Conservation (phyloP, 2,329 filamentous ascomycete genomes). For the Trichoderma sp. region DNA sequence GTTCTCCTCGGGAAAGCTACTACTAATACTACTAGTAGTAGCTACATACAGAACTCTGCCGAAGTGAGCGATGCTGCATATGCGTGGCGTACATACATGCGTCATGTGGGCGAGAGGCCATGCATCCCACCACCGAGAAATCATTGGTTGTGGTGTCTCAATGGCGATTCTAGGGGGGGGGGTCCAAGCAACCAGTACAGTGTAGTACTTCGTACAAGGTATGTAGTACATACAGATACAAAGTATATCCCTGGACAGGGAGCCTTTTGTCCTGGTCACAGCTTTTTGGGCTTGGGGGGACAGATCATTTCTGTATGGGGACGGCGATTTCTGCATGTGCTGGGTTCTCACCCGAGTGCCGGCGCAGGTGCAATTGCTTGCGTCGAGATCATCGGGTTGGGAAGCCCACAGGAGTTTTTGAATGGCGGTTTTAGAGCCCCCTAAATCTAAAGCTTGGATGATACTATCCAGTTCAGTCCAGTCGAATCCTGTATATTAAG, state of each 20-base stretch:
- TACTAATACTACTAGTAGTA: too few relatives aligned
- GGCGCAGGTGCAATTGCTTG: not conserved
- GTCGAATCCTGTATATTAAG: too few relatives aligned
- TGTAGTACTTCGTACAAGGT: too few relatives aligned
- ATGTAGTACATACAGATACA: too few relatives aligned
- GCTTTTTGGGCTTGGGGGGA: not conserved
- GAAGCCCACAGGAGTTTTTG: not conserved
- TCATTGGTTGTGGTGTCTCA: not conserved
- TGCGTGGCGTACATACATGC: conserved; percentile 1
- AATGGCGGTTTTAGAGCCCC: not conserved
- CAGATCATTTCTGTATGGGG: not conserved
- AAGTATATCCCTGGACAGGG: not conserved
- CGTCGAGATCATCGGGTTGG: not conserved
- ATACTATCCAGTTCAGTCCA: too few relatives aligned
- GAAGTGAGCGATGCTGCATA: not conserved
- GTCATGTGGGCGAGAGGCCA: not conserved
- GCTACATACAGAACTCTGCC: too few relatives aligned
- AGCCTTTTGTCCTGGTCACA: not conserved
- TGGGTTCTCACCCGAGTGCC: not conserved
- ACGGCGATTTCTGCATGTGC: not conserved
- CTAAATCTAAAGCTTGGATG: too few relatives aligned
- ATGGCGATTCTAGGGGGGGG: not conserved
- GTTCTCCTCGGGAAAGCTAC: not conserved
- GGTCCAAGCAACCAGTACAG: too few relatives aligned
- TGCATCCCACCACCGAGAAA: not conserved